Percentiles rank a stretch among this genome's conserved stretches.
phyloP scores from a whole-genome alignment of 2,329 filamentous ascomycete species.

The Allantophomopsis cytisporea region DNA sequence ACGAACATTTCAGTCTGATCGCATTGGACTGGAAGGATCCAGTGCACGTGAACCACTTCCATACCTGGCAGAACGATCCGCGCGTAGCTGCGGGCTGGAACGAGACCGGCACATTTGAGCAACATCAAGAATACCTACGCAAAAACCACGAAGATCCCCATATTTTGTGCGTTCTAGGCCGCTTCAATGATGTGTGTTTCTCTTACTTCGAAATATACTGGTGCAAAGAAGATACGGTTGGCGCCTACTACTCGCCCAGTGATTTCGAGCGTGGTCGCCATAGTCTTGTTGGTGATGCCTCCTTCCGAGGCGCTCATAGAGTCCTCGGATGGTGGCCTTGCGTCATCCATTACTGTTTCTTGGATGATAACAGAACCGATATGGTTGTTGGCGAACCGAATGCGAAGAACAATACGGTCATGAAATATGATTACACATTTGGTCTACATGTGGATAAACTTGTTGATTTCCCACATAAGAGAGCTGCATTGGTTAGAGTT shows the following conservation, averaged over 20 bases:
- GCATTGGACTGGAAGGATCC: constrained; percentile 52
- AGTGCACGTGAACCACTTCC: constrained; percentile 57
- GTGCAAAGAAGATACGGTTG: constrained; percentile 53
- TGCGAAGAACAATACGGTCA: too few relatives aligned
- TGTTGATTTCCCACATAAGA: too few relatives aligned
- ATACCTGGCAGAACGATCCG: constrained; percentile 74
- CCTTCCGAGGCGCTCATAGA: constrained; percentile 45
- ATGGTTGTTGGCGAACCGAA: constrained; percentile 46
- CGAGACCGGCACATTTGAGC: constrained; percentile 60
- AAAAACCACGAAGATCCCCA: constrained; percentile 59
- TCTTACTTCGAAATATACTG: constrained; percentile 75
- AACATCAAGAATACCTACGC: constrained; percentile 59
- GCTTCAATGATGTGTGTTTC: constrained; percentile 58
- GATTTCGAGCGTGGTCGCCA: constrained; percentile 46
- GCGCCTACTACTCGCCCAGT: constrained; percentile 39
- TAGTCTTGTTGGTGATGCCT: constrained; percentile 41
- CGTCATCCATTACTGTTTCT: constrained; percentile 48
- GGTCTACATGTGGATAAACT: too few relatives aligned
- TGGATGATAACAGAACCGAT: constrained; percentile 44
- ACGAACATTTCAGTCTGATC: constrained; percentile 68
- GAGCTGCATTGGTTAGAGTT: too few relatives aligned
- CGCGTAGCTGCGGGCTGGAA: constrained; percentile 73
- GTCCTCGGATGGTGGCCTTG: constrained; percentile 49
- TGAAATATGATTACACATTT: too few relatives aligned
- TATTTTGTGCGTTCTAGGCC: constrained; percentile 54